Conservation (phyloP, 257 asterid species). For the Capsicum pubescens region DNA sequence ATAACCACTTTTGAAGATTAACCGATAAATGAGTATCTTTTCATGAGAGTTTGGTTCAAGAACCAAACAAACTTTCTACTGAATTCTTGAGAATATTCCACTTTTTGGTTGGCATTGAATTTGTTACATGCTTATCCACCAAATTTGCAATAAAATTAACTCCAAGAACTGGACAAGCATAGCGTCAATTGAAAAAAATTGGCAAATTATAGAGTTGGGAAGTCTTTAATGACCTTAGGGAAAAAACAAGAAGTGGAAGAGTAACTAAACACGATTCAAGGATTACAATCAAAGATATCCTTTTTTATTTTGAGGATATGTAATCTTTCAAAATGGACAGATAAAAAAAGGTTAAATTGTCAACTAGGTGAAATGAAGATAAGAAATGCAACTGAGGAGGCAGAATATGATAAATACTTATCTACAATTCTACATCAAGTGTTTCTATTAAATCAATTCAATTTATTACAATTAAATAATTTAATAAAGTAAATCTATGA, state of each 20-base stretch:
- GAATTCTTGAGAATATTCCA: not conserved
- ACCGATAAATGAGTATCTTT: not conserved
- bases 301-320: not conserved
- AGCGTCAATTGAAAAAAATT: not conserved
- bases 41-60: not conserved
- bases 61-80: not conserved
- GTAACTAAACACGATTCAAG: not conserved
- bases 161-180: not conserved
- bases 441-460: not conserved
- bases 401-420: not conserved
- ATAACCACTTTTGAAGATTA: constrained; percentile 34
- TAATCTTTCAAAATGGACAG: not conserved
- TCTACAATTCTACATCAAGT: not conserved
- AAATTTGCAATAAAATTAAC: not conserved
- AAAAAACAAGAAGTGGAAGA: not conserved
- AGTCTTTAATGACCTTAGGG: not conserved
- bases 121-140: constrained; percentile 1
- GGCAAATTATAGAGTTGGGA: not conserved
- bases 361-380: not conserved
- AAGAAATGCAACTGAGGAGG: not conserved
- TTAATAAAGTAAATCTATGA: not conserved
- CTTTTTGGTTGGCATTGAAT: constrained; percentile 20
- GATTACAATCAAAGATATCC: not conserved
- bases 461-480: not conserved
- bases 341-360: not conserved